Evolutionary conservation across 352 stramenopile genomes (phyloP).

Genomic region (Plasmopara viticola): DNA sequence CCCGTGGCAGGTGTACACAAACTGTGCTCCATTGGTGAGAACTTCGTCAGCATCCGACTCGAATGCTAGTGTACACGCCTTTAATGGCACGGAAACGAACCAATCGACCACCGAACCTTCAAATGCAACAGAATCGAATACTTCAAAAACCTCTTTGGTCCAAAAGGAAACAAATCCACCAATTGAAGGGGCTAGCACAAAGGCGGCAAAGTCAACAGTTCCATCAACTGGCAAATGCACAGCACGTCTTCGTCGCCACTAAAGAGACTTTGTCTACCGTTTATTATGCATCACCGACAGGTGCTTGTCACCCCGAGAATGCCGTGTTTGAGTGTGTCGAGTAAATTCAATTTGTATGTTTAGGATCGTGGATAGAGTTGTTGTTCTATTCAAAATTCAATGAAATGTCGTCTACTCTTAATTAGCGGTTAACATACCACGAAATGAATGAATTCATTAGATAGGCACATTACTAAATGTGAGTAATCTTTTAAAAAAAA

Average conservation of each 20-base stretch:
- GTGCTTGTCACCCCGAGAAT: too few relatives aligned
- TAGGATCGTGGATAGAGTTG: too few relatives aligned
- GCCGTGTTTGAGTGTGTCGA: too few relatives aligned
- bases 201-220: not conserved
- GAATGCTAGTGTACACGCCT: slow-evolving; percentile 3
- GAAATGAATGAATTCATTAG: too few relatives aligned
- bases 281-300: too few relatives aligned
- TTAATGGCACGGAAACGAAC: not conserved
- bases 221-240: not conserved
- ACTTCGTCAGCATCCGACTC: slow-evolving; percentile 13
- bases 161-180: slow-evolving; percentile 2
- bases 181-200: slow-evolving; percentile 9
- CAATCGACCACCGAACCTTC: not conserved
- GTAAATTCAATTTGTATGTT: too few relatives aligned
- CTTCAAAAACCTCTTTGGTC: slow-evolving; percentile 4
- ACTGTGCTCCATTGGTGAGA: slow-evolving; percentile 30
- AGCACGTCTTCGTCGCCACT: not conserved
- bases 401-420: too few relatives aligned
- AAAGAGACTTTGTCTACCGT: not conserved
- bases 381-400: too few relatives aligned
- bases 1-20: slow-evolving; percentile 46
- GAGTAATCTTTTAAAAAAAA: too few relatives aligned
- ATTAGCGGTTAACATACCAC: too few relatives aligned
- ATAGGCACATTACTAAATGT: too few relatives aligned
- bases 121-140: not conserved